Base-by-base conservation (phyloP, 306 rosid species). In the Acmispon strigosus region DNA sequence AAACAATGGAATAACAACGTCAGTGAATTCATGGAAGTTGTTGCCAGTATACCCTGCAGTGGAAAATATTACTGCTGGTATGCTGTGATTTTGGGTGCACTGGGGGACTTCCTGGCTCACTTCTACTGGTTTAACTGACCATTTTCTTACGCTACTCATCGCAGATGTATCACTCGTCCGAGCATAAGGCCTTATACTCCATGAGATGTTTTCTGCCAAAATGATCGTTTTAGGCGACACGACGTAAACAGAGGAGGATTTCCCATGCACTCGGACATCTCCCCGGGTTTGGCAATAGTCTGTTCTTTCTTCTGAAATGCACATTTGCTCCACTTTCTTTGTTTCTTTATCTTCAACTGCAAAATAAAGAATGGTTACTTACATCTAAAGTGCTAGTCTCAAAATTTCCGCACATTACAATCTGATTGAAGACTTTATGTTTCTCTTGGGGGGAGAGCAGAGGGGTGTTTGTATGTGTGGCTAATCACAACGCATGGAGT, bases 21-120 rank as follows among this genome's bases (percentile, higher is more conserved):
- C 98, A 7, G 89, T 77, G 83, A 88, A 88, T 39, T 92, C 98
- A 63, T 92, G 98, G 72, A 90, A 92, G 78, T 90, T 90, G 84
- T 92, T 92, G 24, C 96, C 96, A 10, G 75, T 53, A 62, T 90
- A 92, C 44, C 98, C 98, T 63, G 84, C 86, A 24, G 43, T 67
- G 2, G 98, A 92, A 75, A 92, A 92, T 64, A 92, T 27, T 3
- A 92, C 66, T 55, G 90, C 96, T 13, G 96, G 91, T 69, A 86
- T 80, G 17, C 62, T 79, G 53, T 90, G 96, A 29, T 61, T 73
- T 78, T 71, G 45, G 24, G 75, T 73, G 73, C 98, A 92, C 12
- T 42, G 55, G 10, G 87, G 83, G 63, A 55, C 66, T 63, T 85
- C 55, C 22, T 73, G 55, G 50, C 24, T 44, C 14, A 7, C 64